Base-by-base conservation (phyloP, 148 eudicot genomes). In the Euryodendron excelsum region DNA sequence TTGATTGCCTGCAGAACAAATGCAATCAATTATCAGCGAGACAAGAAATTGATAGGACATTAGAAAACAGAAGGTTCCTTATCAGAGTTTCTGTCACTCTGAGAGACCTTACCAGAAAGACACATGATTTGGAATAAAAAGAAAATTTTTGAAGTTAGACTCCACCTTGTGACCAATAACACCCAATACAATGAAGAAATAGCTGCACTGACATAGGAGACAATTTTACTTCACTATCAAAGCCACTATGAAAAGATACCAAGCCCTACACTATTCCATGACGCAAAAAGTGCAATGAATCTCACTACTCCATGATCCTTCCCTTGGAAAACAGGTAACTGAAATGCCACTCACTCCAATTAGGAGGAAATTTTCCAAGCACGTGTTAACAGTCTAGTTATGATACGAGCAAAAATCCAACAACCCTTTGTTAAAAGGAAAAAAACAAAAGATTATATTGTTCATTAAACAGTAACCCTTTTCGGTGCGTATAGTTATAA, bases 1-100 rank as follows among this genome's bases (percentile, higher is more conserved):
- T 72, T 87, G 67, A 93, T 85, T 33, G 99, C 99, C 99, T 96
- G 85, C 74, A 75, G 8, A 77, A 77, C 27, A 74, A 75, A 58
- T 17, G 55, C 34, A 61, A 39, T 37, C 52, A 34, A 77, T 62
- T 70, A 89, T 77, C 77, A 63, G 74, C 47, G 36, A 37, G 69
- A 45, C 8, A 14, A 33, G 28, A 77, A 28, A 27, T 8, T 37
- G 36, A n/a, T 59, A 14, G 0, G 12, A 74, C 4, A 23, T 34
- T 21, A 27, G 39, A 34, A 53, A n/a, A 27, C 25, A 31, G 37
- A 59, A 59, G 30, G 4, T 39, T 23, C 3, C 8, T 41, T 21
- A n/a, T 21, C 3, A 7, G 34, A 36, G 41, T 30, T 34, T 17
- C 3, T 0, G 15, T 17, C 34, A 37, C 66, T 55, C 45, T 31